These are phyloP conservation scores for Cyclotella choctawhatcheeana DNA, from an alignment of 108 stramenopile species.

Conservation along the genomic window DNA sequence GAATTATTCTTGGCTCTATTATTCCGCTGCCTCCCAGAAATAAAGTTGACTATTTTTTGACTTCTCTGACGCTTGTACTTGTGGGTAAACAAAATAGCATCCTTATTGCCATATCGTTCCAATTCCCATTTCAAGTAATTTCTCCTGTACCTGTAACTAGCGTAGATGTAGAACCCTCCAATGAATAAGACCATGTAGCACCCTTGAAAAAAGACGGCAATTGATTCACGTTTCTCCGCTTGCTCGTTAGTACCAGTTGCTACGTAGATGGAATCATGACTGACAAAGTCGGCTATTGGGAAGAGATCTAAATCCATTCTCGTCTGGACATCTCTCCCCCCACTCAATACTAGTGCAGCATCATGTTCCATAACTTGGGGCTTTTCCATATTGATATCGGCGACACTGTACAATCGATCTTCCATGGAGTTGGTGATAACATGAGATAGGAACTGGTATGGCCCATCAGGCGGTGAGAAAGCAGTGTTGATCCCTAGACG, in stretches of 20 bases:
- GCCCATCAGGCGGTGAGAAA: slow-evolving; percentile 29
- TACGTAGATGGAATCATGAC: not conserved
- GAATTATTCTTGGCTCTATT: slow-evolving; percentile 3
- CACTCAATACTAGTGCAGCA: slow-evolving; percentile 31
- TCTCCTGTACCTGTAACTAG: slow-evolving; percentile 21
- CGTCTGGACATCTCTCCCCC: slow-evolving; percentile 19
- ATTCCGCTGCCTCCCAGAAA: not conserved
- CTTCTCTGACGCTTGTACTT: slow-evolving; percentile 3
- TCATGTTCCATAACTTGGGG: slow-evolving; percentile 22
- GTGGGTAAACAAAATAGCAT: slow-evolving; percentile 27
- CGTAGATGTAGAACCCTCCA: slow-evolving; percentile 39
- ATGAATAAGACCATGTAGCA: slow-evolving; percentile 27
- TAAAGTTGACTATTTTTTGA: not conserved
- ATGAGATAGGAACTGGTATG: slow-evolving; percentile 24
- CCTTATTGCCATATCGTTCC: slow-evolving; percentile 17
- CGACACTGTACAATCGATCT: slow-evolving; percentile 17
- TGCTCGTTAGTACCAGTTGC: not conserved
- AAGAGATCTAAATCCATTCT: slow-evolving; percentile 34
- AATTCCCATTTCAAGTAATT: slow-evolving; percentile 34
- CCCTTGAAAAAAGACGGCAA: slow-evolving; percentile 24
- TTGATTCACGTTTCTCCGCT: slow-evolving; percentile 31
- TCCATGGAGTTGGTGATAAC: slow-evolving; percentile 14
- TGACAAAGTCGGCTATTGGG: slow-evolving; percentile 18
- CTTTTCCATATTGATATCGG: not conserved
- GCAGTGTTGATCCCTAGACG: slow-evolving; percentile 15